phyloP scores from a whole-genome alignment of 331 rosid species.

The Pyracantha coccinea region DNA sequence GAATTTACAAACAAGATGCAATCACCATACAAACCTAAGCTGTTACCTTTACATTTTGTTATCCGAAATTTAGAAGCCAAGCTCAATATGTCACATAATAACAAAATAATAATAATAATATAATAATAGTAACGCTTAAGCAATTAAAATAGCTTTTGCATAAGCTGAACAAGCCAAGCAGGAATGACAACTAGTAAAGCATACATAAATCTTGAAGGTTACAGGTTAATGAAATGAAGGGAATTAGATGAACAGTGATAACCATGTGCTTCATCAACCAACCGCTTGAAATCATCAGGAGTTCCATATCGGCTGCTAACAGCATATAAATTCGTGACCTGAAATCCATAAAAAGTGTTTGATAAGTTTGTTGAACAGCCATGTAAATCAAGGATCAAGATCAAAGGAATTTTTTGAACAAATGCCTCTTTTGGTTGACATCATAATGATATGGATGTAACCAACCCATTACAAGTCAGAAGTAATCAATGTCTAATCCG shows the following conservation, averaged over 20 bases:
- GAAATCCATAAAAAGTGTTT: slow-evolving; percentile 29
- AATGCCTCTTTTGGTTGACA: neutral
- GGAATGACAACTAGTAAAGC: slow-evolving; percentile 1
- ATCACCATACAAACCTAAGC: neutral
- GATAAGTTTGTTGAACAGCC: slow-evolving; percentile 9
- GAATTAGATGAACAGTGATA: slow-evolving; percentile 17
- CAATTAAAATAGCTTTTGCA: neutral
- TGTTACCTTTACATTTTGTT: neutral
- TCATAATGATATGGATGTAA: neutral
- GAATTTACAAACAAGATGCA: neutral
- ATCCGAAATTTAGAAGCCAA: neutral
- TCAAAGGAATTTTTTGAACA: neutral
- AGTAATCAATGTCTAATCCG: neutral
- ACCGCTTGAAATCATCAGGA: slow-evolving; percentile 93
- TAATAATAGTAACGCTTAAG: neutral
- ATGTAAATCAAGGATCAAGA: neutral
- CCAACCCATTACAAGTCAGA: neutral
- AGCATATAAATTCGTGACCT: slow-evolving; percentile 90
- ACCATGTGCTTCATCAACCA: slow-evolving; percentile 99
- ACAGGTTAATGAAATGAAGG: neutral
- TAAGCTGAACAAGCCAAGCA: neutral
- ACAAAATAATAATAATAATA: neutral
- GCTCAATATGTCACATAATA: neutral
- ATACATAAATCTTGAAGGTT: neutral
- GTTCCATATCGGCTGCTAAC: slow-evolving; percentile 93